These are phyloP conservation scores for Endotrypanum monterogeii DNA, from an alignment of 208 protist species.

Conservation along the genomic window DNA sequence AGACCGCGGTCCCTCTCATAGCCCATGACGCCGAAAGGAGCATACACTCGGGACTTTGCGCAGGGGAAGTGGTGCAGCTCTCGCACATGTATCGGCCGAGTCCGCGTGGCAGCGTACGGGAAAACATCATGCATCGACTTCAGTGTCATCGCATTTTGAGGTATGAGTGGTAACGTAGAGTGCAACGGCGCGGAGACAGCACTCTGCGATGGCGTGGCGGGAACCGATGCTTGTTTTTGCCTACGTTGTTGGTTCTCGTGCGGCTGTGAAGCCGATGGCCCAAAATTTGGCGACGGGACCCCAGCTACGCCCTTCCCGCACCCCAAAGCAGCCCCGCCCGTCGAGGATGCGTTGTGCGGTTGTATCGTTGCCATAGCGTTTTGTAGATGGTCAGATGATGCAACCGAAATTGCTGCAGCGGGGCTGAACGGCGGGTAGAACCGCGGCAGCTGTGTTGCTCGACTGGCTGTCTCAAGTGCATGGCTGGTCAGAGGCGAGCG, in stretches of 20 bases:
- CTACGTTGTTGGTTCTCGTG: too few relatives aligned
- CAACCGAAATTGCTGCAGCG: not conserved
- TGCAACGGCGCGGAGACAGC: not conserved
- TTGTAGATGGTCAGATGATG: not conserved
- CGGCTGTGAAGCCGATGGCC: not conserved
- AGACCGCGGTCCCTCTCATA: constrained; percentile 35
- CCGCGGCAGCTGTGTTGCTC: not conserved
- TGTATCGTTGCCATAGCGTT: not conserved
- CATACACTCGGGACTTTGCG: constrained; percentile 35
- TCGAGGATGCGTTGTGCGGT: not conserved
- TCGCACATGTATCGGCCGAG: constrained; percentile 27
- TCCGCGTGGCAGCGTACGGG: not conserved
- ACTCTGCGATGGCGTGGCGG: not conserved
- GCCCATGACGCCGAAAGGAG: constrained; percentile 52
- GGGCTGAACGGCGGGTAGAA: not conserved
- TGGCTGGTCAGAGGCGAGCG: not conserved
- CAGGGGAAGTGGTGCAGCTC: constrained; percentile 68
- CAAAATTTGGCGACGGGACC: not conserved
- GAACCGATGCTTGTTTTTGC: not conserved
- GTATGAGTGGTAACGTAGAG: not conserved
- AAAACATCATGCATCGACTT: not conserved
- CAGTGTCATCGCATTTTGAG: not conserved
- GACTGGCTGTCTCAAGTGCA: not conserved
- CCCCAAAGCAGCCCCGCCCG: not conserved
- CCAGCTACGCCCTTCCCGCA: not conserved